phyloP scores from a whole-genome alignment of 768 basidiomycete genomes.

The Tulasnella sp. region DNA sequence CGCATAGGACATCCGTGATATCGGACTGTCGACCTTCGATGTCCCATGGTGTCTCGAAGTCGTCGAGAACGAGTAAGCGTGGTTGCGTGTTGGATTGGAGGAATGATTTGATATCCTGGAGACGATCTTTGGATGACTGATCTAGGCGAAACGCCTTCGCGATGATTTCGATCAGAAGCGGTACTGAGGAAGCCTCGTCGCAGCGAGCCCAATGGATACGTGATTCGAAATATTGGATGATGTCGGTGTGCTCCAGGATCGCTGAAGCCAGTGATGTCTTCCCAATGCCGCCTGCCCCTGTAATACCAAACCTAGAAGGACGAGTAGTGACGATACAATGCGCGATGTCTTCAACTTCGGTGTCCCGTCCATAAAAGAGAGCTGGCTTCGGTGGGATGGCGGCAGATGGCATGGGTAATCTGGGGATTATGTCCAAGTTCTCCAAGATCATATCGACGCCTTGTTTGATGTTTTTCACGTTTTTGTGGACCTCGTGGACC shows the following conservation, averaged over 20 bases:
- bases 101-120: constrained; percentile 22
- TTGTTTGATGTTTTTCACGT: not conserved
- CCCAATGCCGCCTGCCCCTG: constrained; percentile 9
- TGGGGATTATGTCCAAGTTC: too few relatives aligned
- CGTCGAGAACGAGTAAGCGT: constrained; percentile 31
- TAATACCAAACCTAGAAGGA: too few relatives aligned
- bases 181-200: constrained; percentile 25
- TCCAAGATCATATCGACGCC: too few relatives aligned
- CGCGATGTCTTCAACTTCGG: too few relatives aligned
- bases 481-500: not conserved
- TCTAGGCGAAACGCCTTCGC: constrained; percentile 22
- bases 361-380: too few relatives aligned
- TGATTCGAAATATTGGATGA: constrained; percentile 23
- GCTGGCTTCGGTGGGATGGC: not conserved
- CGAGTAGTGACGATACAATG: too few relatives aligned
- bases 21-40: constrained; percentile 20
- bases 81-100: constrained; percentile 23
- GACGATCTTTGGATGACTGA: constrained; percentile 20
- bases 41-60: constrained; percentile 36
- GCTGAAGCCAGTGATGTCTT: constrained; percentile 32
- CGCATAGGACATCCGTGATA: constrained; percentile 24
- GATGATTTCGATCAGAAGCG: constrained; percentile 25
- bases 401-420: not conserved
- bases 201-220: constrained; percentile 30
- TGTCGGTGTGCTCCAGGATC: constrained; percentile 24